Evolutionary conservation across 2,329 filamentous ascomycete genomes (phyloP), one percentile per base, ranked within the genome.

Genomic region (Botryotinia convoluta): DNA sequence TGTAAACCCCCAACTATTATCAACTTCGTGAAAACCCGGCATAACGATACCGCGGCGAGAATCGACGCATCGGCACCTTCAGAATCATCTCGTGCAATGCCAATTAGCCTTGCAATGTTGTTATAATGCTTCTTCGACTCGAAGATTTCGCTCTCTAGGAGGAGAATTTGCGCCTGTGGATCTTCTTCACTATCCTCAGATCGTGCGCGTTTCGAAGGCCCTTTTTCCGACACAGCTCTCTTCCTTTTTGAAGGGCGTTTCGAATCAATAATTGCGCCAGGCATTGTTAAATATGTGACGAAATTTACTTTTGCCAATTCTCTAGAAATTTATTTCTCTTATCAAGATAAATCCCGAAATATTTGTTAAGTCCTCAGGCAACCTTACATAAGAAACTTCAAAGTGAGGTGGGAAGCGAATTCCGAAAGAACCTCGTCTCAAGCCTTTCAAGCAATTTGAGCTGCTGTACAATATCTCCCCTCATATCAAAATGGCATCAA

Each of bases 111-210:
- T 12, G 89, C 87, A 79, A 98, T 95, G 80, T 97, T 94, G 85
- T 97, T 97, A 86, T 97, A 97, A 83, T 97, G 89, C 82, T 94
- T 93, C 80, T 90, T 92, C 68, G 94, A 97, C 82, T 96, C 91
- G 75, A 94, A 84, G 72, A 98, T 94, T 73, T 93, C 91, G 76
- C 89, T 86, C 84, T 98, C 95, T 72, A 98, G 87, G 71, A 89
- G 84, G 60, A 95, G 83, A 74, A 97, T 93, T 75, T 89, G 87
- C 72, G 88, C 86, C 80, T 91, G 88, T 63, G 85, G 82, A 79
- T 90, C 87, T 75, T 87, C 84, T 70, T 86, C 85, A 75, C 85
- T 84, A 69, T 79, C 81, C 72, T 81, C 80, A 20, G 80, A 81
- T 74, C 78, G 83, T 83, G 75, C 85, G 84, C 78, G 83, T 82